phyloP scores from a whole-genome alignment of 495 filamentous ascomycete species.

The Hyaloscypha bicolor region DNA sequence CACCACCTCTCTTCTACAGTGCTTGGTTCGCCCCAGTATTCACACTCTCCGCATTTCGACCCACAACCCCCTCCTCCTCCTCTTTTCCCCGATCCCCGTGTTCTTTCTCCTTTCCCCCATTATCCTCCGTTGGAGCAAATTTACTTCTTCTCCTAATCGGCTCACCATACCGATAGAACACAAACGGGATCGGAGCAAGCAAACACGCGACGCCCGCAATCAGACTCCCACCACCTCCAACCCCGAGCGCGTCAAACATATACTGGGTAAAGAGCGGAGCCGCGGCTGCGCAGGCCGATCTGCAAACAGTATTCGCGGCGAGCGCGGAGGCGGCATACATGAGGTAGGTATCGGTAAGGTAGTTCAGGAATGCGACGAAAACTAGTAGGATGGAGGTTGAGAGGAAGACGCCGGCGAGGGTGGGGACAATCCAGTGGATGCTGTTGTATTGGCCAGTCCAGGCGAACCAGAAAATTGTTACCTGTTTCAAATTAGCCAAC shows the following conservation, averaged over 20 bases:
- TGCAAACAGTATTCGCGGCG: constrained; percentile 59
- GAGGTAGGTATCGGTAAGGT: constrained; percentile 76
- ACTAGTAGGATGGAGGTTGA: constrained; percentile 46
- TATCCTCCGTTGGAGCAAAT: constrained; percentile 24
- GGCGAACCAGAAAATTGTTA: constrained; percentile 25
- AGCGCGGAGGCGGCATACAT: constrained; percentile 70
- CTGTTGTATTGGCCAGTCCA: constrained; percentile 20
- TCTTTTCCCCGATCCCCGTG: not conserved
- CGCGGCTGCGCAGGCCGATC: constrained; percentile 61
- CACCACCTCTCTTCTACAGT: not conserved
- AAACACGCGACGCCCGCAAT: constrained; percentile 47
- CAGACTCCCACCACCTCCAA: constrained; percentile 51
- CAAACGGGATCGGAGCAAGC: constrained; percentile 49
- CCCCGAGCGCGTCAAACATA: constrained; percentile 54
- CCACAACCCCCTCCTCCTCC: not conserved
- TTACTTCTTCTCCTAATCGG: constrained; percentile 43
- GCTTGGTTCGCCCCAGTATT: not conserved
- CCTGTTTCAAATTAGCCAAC: not conserved
- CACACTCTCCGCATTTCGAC: not conserved
- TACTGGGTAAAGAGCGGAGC: constrained; percentile 67
- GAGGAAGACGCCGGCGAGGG: constrained; percentile 26
- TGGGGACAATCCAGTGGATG: constrained; percentile 31
- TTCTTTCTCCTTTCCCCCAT: constrained; percentile 1
- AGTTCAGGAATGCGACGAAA: constrained; percentile 72
- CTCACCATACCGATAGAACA: constrained; percentile 54